These are phyloP conservation scores for Fagopyrum esculentum DNA, from an alignment of 148 eudicot genomes.

Conservation along the genomic window DNA sequence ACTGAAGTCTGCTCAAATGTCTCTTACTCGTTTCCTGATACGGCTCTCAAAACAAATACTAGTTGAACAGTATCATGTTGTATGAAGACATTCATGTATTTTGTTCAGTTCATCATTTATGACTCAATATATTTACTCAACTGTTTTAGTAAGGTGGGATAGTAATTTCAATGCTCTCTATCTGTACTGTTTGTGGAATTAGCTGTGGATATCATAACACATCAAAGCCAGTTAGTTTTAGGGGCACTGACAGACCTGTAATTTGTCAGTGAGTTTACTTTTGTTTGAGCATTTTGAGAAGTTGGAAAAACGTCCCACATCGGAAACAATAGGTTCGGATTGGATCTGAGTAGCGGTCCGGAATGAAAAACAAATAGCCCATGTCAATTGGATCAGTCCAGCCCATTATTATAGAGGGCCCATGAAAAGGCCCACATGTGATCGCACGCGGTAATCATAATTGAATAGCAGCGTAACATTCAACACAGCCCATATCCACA, in stretches of 20 bases:
- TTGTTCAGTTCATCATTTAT: neutral
- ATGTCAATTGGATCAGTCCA: neutral
- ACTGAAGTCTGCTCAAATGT: neutral
- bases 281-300: too few relatives aligned
- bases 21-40: constrained; percentile 7
- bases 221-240: too few relatives aligned
- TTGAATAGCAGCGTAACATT: too few relatives aligned
- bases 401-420: neutral
- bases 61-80: constrained; percentile 9
- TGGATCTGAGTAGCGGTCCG: too few relatives aligned
- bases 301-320: too few relatives aligned
- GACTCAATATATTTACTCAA: neutral
- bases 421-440: neutral
- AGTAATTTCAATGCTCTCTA: neutral
- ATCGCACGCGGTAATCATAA: neutral
- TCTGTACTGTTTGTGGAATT: neutral
- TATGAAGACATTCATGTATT: neutral
- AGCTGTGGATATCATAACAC: too few relatives aligned
- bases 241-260: too few relatives aligned
- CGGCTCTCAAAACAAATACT: constrained; percentile 8
- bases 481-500: neutral
- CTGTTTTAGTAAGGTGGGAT: neutral
- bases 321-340: too few relatives aligned
- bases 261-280: too few relatives aligned
- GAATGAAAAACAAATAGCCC: neutral